These are phyloP conservation scores for Hymenoscyphus occultus DNA, from an alignment of 2,329 filamentous ascomycete species.

Conservation along the genomic window DNA sequence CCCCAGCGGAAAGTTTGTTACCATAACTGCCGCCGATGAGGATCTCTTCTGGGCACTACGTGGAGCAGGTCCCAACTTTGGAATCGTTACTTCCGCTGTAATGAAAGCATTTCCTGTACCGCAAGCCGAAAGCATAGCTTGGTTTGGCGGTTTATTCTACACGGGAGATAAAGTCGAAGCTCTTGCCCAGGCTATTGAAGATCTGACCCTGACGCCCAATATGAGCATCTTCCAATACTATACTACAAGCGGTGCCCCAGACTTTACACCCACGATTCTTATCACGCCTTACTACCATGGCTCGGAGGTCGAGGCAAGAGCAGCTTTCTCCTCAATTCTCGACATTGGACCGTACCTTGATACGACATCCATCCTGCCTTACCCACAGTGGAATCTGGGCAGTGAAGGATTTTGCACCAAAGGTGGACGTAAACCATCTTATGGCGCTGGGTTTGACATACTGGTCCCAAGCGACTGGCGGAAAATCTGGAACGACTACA, in stretches of 20 bases:
- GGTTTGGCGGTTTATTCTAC: background rate
- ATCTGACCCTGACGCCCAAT: background rate
- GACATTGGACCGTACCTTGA: background rate
- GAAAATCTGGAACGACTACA: constrained; percentile 3
- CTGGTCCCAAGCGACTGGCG: constrained; percentile 4
- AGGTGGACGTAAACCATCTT: constrained; percentile 5
- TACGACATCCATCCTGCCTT: background rate
- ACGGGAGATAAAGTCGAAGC: constrained; percentile 5
- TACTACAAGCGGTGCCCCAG: constrained; percentile 1
- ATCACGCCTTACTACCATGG: background rate
- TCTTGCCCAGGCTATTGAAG: background rate
- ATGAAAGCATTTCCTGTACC: constrained; percentile 8
- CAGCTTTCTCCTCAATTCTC: constrained; percentile 1
- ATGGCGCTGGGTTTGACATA: background rate
- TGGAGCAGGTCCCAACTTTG: constrained; percentile 9
- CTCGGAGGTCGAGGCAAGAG: background rate
- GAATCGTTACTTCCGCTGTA: constrained; percentile 3
- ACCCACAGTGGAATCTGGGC: background rate
- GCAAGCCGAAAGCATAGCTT: constrained; percentile 2
- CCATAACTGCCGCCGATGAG: background rate
- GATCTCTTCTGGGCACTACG: constrained; percentile 7
- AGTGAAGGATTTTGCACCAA: background rate
- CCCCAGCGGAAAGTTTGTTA: background rate
- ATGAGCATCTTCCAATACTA: constrained; percentile 8
- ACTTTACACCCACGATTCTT: constrained; percentile 5